Conservation (phyloP, 2,329 filamentous ascomycete species). For the Pseudodiploospora longispora region DNA sequence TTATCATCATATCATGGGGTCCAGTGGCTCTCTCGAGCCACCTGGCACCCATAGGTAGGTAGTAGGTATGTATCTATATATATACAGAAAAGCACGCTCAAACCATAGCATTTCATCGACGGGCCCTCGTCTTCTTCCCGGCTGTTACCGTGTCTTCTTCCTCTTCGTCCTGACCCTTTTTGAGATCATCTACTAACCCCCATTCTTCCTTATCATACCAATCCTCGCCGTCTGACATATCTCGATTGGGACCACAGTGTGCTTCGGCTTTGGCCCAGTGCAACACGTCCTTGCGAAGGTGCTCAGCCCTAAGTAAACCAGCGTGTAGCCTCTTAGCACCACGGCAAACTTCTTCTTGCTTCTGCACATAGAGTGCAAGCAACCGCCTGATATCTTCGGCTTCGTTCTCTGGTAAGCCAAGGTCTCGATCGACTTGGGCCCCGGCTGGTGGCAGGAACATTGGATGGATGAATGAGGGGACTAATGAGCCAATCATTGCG, state of each 20-base stretch:
- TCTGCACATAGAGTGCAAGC: slow-evolving; percentile 71
- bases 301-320: slow-evolving; percentile 64
- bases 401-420: slow-evolving; percentile 63
- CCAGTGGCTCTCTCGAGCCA: too few species aligned
- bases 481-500: slow-evolving; percentile 13
- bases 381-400: slow-evolving; percentile 71
- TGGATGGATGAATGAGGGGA: slow-evolving; percentile 58
- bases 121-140: slow-evolving; percentile 53
- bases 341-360: slow-evolving; percentile 76
- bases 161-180: slow-evolving; percentile 76
- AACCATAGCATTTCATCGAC: slow-evolving; percentile 25
- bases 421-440: slow-evolving; percentile 58
- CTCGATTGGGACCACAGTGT: slow-evolving; percentile 55
- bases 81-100: too few species aligned
- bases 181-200: slow-evolving; percentile 63
- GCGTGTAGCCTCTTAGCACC: slow-evolving; percentile 60
- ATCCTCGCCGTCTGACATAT: slow-evolving; percentile 83
- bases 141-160: slow-evolving; percentile 61
- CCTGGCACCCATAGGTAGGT: too few species aligned
- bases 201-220: slow-evolving; percentile 82
- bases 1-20: too few species aligned
- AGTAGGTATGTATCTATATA: too few species aligned
- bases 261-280: slow-evolving; percentile 73
- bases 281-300: slow-evolving; percentile 62
- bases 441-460: slow-evolving; percentile 60